Conservation (phyloP, 148 eudicot genomes). For the Rhododendron ferrugineum region DNA sequence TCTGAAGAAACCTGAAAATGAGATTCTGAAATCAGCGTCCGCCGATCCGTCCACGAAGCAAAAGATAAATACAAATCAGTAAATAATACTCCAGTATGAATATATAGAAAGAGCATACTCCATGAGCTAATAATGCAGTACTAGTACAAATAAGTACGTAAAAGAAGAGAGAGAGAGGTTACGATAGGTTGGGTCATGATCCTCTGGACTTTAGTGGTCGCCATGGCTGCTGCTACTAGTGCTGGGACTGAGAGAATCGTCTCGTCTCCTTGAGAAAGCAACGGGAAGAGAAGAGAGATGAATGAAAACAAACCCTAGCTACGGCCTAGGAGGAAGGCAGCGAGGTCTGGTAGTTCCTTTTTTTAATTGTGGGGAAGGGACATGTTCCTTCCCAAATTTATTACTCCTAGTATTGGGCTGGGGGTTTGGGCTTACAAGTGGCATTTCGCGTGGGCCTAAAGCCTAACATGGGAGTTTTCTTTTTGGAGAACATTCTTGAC, state of each 20-base stretch:
- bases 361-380: too few relatives aligned
- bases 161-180: background rate
- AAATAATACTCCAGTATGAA: background rate
- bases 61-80: background rate
- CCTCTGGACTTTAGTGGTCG: conserved; percentile 53
- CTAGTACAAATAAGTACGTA: background rate
- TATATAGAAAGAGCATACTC: background rate
- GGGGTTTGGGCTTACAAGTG: too few relatives aligned
- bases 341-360: too few relatives aligned
- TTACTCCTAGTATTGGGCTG: too few relatives aligned
- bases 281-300: too few relatives aligned
- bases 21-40: conserved; percentile 32
- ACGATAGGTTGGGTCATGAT: conserved; percentile 66
- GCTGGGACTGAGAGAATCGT: background rate
- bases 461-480: too few relatives aligned
- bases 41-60: background rate
- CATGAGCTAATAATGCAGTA: background rate
- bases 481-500: too few relatives aligned
- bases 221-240: conserved; percentile 30
- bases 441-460: too few relatives aligned
- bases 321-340: too few relatives aligned
- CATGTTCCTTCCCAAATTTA: too few relatives aligned
- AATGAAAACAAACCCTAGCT: too few relatives aligned
- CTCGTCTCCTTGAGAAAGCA: background rate
- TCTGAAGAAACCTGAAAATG: conserved; percentile 56